These are phyloP conservation scores for Diplodia seriata DNA, from an alignment of 2,329 filamentous ascomycete genomes.

Conservation along the genomic window DNA sequence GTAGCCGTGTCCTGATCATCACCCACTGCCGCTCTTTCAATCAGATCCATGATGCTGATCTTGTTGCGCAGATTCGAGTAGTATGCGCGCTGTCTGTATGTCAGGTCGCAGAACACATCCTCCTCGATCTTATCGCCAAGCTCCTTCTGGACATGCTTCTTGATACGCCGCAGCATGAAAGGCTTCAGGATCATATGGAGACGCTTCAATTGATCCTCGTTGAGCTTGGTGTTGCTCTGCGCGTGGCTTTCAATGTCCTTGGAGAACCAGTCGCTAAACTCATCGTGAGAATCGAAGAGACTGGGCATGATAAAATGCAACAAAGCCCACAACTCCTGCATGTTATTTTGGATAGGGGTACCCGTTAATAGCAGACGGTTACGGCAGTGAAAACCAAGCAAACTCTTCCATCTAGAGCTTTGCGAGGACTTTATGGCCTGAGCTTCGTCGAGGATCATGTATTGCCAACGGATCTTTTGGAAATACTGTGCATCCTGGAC, in stretches of 20 bases:
- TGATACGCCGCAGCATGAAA: slow-evolving; percentile 99
- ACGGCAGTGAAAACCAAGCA: slow-evolving; percentile 92
- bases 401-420: slow-evolving; percentile 95
- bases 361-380: slow-evolving; percentile 93
- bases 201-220: slow-evolving; percentile 95
- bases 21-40: slow-evolving; percentile 93
- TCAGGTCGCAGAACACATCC: slow-evolving; percentile 95
- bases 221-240: slow-evolving; percentile 98
- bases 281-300: slow-evolving; percentile 91
- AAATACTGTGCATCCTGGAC: slow-evolving; percentile 97
- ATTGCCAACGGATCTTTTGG: slow-evolving; percentile 99
- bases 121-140: slow-evolving; percentile 98
- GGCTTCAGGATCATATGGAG: slow-evolving; percentile 99
- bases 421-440: slow-evolving; percentile 98
- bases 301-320: slow-evolving; percentile 99
- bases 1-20: slow-evolving; percentile 95
- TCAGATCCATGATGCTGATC: slow-evolving; percentile 98
- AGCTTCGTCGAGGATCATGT: slow-evolving; percentile 99
- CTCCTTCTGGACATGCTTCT: slow-evolving; percentile 99
- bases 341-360: slow-evolving; percentile 99
- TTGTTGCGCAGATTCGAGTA: slow-evolving; percentile 93
- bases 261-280: slow-evolving; percentile 93
- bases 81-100: slow-evolving; percentile 92
- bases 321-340: slow-evolving; percentile 98
- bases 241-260: slow-evolving; percentile 98